Base-by-base conservation (phyloP, 164 flowering plant genomes). In the Echeveria elegans region DNA sequence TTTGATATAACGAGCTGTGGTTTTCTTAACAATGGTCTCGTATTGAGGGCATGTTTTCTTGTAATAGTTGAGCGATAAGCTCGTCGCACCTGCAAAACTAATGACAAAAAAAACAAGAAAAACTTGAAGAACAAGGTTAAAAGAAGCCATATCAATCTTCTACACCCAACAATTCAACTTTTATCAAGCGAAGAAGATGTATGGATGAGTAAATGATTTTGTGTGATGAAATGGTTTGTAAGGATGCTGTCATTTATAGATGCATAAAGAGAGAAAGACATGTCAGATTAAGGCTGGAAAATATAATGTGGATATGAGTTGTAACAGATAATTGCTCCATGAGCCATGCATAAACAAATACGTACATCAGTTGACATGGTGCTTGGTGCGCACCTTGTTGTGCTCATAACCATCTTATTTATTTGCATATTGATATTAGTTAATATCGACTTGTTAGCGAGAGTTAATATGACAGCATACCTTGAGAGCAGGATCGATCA, bases 81-180 rank as follows among this genome's bases (percentile, higher is more conserved):
- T 56, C 7, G 32, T 12, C 28, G 19, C 61, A 28, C 32, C 8
- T 6, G 32, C 32, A 6, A 28, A 28, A 28, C 61, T 26, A 16
- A 28, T 14, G 61, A 56, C 61, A 28, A 28, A 28, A 28, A 56
- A 32, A 28, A 56, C 32, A 15, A 56, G 30, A 3, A 16, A 12
- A 28, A 56, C 16, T 56, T 28, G 61, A 19, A 29, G 28, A 56
- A 56, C 61, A 12, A 28, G 61, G 18, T 56, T 56, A 18, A 56
- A 56, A 28, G 61, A 56, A 56, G 32, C 61, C 61, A 56, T 45
- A 45, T 48, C 26, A 11, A 52, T 56, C 61, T 56, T 56, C 32
- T 28, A 19, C 61, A 11, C 32, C 28, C 32, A 28, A 56, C 19
- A 56, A 11, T 26, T 26, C 1, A 14, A 26, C 19, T 28, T 56